These are phyloP conservation scores for Sicyos edulis DNA, from an alignment of 306 rosid genomes.

Conservation along the genomic window DNA sequence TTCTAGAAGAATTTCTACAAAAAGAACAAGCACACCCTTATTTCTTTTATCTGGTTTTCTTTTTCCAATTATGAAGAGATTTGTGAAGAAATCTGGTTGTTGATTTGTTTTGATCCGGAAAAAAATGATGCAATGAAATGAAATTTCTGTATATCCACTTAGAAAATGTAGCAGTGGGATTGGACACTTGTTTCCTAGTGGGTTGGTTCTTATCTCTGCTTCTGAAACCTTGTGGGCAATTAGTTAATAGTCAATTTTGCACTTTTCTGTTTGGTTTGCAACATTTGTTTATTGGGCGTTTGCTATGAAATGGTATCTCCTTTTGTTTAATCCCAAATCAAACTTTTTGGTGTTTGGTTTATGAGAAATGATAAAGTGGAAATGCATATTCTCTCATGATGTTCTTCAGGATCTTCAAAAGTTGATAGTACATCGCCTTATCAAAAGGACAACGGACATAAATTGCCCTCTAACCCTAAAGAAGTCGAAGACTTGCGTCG, in stretches of 20 bases:
- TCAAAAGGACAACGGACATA: conserved; percentile 44
- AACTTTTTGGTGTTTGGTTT: conserved; percentile 9
- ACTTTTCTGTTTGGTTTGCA: not conserved
- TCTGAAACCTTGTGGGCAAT: not conserved
- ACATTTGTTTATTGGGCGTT: conserved; percentile 1
- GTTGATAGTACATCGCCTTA: conserved; percentile 42
- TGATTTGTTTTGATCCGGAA: conserved; percentile 1
- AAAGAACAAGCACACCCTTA: too few relatives aligned
- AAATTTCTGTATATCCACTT: not conserved
- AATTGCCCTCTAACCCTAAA: conserved; percentile 78
- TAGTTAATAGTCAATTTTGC: not conserved
- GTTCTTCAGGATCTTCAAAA: conserved; percentile 41
- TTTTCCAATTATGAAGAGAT: not conserved
- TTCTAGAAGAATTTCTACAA: too few relatives aligned
- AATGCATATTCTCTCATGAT: conserved; percentile 25
- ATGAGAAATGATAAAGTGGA: not conserved
- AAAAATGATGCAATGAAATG: not conserved
- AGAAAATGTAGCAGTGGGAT: not conserved
- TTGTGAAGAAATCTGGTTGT: conserved; percentile 5
- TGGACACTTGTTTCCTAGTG: not conserved
- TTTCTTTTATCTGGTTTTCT: not conserved
- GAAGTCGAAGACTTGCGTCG: conserved; percentile 93
- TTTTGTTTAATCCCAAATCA: not conserved
- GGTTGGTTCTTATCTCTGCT: conserved; percentile 5
- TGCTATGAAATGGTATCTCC: not conserved